phyloP scores from a whole-genome alignment of 1,284 basidiomycete genomes.

The Leccinum fallax region DNA sequence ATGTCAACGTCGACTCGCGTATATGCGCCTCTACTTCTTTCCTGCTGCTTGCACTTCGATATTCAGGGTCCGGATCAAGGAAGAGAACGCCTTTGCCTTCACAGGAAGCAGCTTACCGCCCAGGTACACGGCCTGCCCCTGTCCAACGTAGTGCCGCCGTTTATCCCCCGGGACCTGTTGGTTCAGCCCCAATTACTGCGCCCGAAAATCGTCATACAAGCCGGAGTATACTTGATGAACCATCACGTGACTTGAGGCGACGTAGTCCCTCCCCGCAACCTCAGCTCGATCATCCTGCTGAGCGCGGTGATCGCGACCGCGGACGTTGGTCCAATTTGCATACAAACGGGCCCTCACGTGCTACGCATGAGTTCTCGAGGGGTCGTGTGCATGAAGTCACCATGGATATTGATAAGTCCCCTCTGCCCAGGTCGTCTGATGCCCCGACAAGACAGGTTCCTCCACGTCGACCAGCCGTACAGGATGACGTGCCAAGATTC shows the following conservation, averaged over 20 bases:
- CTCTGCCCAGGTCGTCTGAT: conserved; percentile 27
- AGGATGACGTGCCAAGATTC: conserved; percentile 39
- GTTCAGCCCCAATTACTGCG: not conserved
- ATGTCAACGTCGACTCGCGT: conserved; percentile 33
- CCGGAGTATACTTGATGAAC: conserved; percentile 8
- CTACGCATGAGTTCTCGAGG: conserved; percentile 23
- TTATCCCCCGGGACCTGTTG: conserved; percentile 7
- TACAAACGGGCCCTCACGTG: conserved; percentile 13
- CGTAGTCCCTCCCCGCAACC: conserved; percentile 18
- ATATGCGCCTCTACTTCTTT: conserved; percentile 17
- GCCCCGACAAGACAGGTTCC: conserved; percentile 17
- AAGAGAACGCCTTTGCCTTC: conserved; percentile 40
- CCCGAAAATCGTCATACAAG: conserved; percentile 9
- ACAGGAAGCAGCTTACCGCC: conserved; percentile 40
- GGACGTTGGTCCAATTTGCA: conserved; percentile 22
- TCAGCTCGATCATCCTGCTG: conserved; percentile 9
- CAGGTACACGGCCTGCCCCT: conserved; percentile 23
- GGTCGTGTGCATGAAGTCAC: conserved; percentile 24
- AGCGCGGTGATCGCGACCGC: conserved; percentile 22
- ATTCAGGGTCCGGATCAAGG: conserved; percentile 32
- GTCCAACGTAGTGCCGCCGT: conserved; percentile 14
- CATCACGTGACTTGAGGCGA: conserved; percentile 9
- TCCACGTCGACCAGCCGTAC: conserved; percentile 16
- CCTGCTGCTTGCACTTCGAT: conserved; percentile 15
- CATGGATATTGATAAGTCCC: conserved; percentile 35